A percentile compares a stretch with the other conserved stretches of the same genome.
These are phyloP conservation scores for Kurtzmaniella quercitrusa DNA, from an alignment of 1,139 yeast genomes.

Conservation along the genomic window DNA sequence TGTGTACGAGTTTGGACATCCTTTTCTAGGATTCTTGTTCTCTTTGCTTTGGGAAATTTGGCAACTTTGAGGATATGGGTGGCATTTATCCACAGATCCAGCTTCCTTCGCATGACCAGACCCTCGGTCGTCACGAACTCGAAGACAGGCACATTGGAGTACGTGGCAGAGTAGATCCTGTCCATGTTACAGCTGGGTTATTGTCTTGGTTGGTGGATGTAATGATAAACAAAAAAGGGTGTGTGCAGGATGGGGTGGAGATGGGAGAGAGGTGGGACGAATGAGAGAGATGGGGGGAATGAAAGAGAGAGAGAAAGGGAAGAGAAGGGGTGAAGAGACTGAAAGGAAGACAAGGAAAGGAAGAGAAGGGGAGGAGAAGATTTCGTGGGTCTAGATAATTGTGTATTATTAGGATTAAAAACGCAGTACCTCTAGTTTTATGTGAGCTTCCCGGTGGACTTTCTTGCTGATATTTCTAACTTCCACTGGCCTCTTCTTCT, in stretches of 20 bases:
- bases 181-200: conserved; percentile 9
- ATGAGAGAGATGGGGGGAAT: not conserved
- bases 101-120: conserved; percentile 75
- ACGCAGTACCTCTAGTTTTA: too few species aligned
- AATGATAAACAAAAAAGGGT: not conserved
- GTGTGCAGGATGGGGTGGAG: conserved; percentile 1
- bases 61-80: conserved; percentile 89
- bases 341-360: too few species aligned
- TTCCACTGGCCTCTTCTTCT: too few species aligned
- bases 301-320: not conserved
- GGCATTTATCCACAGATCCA: conserved; percentile 86
- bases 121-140: conserved; percentile 69
- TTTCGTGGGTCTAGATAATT: too few species aligned
- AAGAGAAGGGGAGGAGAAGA: too few species aligned
- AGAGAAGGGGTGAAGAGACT: not conserved
- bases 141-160: conserved; percentile 75
- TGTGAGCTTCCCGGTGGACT: too few species aligned
- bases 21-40: conserved; percentile 80
- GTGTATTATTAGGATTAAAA: too few species aligned
- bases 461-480: too few species aligned
- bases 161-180: conserved; percentile 72
- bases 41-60: conserved; percentile 76
- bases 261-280: not conserved
- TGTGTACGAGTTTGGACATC: conserved; percentile 84
- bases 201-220: conserved; percentile 1